Base-by-base conservation (phyloP, 192 early-diverging fungal species). In the Entophlyctis helioformis region DNA sequence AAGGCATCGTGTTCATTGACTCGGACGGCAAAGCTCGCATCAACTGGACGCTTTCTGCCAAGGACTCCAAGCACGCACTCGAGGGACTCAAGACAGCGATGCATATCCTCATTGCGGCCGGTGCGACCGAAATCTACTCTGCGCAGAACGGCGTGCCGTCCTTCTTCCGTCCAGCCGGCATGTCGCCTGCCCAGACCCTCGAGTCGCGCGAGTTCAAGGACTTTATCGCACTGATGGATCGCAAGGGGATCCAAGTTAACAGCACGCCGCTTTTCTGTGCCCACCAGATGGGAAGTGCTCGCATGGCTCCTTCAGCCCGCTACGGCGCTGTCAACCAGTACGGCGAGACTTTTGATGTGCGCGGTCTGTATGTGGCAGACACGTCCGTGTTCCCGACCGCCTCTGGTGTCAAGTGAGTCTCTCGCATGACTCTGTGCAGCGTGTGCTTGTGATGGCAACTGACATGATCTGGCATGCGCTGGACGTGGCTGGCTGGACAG, bases 361-460 rank as follows among this genome's bases (percentile, higher is more conserved):
- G 80, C 52, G 63, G 71, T 25, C 64, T 86, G 23, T 88, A 78
- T 54, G 80, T n/a, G n/a, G n/a, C n/a, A n/a, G n/a, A n/a, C n/a
- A n/a, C n/a, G n/a, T n/a, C n/a, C n/a, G n/a, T n/a, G 25, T 82
- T 86, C 52, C 82, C 86, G 4, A 78, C 82, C 2, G 71, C 84
- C 0, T 66, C 59, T 42, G 86, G 86, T 56, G 84, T 86, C 43
- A 80, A 82, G 60, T 63, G 54, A 60, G 56, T 53, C 8, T 31
- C n/a, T n/a, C n/a, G n/a, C n/a, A n/a, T n/a, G n/a, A n/a, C 9
- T 12, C 6, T 26, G 19, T 39, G 9, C 21, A 33, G 18, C 20
- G n/a, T 11, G 15, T 33, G 10, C 3, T 18, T 42, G 11, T n/a
- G 10, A 10, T 24, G 33, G 26, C 23, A 37, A 15, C 37, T 39